Conservation (phyloP, 352 stramenopile genomes). For the Pythium sukuiense region DNA sequence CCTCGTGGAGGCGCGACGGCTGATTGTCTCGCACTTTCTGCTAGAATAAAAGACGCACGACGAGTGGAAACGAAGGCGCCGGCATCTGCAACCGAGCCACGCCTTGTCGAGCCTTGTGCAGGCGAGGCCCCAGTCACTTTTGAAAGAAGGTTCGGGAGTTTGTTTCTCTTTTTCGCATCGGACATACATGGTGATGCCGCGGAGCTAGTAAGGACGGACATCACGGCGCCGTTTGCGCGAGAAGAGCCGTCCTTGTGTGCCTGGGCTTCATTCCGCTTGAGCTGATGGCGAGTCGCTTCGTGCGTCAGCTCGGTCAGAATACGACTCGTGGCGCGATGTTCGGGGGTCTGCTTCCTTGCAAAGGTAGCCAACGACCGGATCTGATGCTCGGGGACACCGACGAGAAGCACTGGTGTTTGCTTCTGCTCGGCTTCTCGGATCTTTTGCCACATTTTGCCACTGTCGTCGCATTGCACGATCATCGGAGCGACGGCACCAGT, state of each 20-base stretch:
- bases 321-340: background rate
- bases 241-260: slow-evolving; percentile 10
- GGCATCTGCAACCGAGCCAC: background rate
- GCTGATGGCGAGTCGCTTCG: slow-evolving; percentile 14
- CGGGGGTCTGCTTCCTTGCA: background rate
- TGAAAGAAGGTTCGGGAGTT: background rate
- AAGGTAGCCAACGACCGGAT: slow-evolving; percentile 12
- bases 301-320: slow-evolving; percentile 17
- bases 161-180: background rate
- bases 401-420: slow-evolving; percentile 20
- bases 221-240: background rate
- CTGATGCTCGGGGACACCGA: slow-evolving; percentile 9
- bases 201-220: background rate
- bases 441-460: slow-evolving; percentile 26
- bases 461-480: slow-evolving; percentile 26
- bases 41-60: slow-evolving; percentile 4
- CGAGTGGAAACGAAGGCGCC: background rate
- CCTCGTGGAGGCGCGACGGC: background rate
- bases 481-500: slow-evolving; percentile 13
- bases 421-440: slow-evolving; percentile 19
- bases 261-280: slow-evolving; percentile 16
- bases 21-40: background rate
- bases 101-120: background rate
- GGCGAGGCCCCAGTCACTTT: background rate
- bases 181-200: background rate